Conservation (phyloP, 257 asterid genomes). For the Linaria vulgaris region DNA sequence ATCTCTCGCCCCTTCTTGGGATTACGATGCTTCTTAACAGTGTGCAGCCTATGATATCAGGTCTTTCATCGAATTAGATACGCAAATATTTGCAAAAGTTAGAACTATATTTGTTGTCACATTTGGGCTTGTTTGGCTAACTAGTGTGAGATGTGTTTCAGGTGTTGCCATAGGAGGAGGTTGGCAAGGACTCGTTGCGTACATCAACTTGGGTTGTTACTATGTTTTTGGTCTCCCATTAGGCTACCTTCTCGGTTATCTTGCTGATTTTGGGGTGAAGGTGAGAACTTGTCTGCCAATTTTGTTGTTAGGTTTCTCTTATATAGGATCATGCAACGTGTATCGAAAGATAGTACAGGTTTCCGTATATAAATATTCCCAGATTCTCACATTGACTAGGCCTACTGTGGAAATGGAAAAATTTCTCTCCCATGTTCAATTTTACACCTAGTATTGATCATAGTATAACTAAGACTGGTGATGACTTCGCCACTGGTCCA, state of each 20-base stretch:
- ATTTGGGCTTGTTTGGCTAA: neutral
- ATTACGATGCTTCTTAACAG: conserved; percentile 22
- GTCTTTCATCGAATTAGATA: neutral
- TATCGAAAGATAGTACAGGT: too few relatives aligned
- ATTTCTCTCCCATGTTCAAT: too few relatives aligned
- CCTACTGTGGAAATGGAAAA: too few relatives aligned
- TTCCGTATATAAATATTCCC: too few relatives aligned
- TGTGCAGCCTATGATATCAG: conserved; percentile 19
- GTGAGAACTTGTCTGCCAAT: neutral
- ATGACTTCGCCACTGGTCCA: too few relatives aligned
- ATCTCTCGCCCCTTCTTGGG: conserved; percentile 18
- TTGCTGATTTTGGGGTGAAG: conserved; percentile 5
- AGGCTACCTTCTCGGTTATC: conserved; percentile 14
- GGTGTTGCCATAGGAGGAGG: conserved; percentile 24
- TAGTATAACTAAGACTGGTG: too few relatives aligned
- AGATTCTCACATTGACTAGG: too few relatives aligned
- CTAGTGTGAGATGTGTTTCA: neutral
- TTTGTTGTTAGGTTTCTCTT: too few relatives aligned
- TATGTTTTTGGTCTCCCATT: conserved; percentile 16
- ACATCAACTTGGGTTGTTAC: conserved; percentile 20
- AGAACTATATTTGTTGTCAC: too few relatives aligned
- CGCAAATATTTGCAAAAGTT: too few relatives aligned
- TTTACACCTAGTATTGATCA: too few relatives aligned
- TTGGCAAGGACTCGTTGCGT: conserved; percentile 18
- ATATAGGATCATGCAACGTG: too few relatives aligned